Conservation (phyloP, 169 alveolate genomes). For the Plasmodium gonderi region DNA sequence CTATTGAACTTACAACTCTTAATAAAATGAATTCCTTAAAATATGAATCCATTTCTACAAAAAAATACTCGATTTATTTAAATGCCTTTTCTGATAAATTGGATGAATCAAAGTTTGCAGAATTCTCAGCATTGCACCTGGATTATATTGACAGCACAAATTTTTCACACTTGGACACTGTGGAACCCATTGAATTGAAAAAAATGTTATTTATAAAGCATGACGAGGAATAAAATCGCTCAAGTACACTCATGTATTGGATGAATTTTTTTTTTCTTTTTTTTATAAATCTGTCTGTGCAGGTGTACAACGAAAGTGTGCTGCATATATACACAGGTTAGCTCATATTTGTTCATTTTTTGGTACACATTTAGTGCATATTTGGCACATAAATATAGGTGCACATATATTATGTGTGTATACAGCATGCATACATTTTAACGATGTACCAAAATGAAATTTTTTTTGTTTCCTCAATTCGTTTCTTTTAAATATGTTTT, state of each 20-base stretch:
- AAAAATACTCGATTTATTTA: constrained; percentile 52
- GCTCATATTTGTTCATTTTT: too few species aligned
- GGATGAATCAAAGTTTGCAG: constrained; percentile 57
- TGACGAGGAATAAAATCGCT: neutral
- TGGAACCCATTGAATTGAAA: constrained; percentile 45
- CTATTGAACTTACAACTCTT: constrained; percentile 30
- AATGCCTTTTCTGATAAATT: constrained; percentile 70
- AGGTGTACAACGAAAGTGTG: neutral
- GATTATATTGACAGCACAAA: constrained; percentile 65
- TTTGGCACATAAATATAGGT: too few species aligned
- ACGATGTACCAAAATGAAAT: neutral
- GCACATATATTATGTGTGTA: too few species aligned
- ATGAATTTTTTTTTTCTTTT: neutral
- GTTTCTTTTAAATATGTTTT: neutral
- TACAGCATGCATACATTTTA: neutral
- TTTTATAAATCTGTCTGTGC: neutral
- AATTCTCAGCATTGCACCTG: constrained; percentile 60
- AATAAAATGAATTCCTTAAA: constrained; percentile 26
- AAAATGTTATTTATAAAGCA: constrained; percentile 62
- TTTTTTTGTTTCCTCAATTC: neutral
- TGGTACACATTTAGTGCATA: too few species aligned
- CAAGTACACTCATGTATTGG: neutral
- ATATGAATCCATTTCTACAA: constrained; percentile 4
- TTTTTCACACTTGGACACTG: constrained; percentile 51
- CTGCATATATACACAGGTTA: too few species aligned